Evolutionary conservation across 306 rosid species (phyloP).

Genomic region (Calophaca sinica): DNA sequence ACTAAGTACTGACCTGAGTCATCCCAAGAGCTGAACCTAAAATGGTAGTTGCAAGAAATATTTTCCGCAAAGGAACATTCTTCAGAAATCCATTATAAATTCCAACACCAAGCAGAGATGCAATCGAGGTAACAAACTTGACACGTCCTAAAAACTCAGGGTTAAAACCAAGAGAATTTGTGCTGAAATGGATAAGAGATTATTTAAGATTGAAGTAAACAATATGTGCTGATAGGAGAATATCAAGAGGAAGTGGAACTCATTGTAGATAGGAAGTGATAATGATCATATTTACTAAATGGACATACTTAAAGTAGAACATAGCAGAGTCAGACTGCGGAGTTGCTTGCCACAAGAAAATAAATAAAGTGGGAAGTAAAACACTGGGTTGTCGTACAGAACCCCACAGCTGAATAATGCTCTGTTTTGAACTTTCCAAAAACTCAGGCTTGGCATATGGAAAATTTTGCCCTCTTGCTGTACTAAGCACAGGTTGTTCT

Average conservation of each 20-base stretch:
- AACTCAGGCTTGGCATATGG: constrained; percentile 55
- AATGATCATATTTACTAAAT: constrained; percentile 39
- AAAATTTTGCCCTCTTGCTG: constrained; percentile 57
- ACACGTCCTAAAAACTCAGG: constrained; percentile 96
- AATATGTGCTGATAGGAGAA: constrained; percentile 14
- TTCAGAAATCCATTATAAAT: constrained; percentile 92
- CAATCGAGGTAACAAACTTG: constrained; percentile 92
- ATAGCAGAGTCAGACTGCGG: constrained; percentile 99
- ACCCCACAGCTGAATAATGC: constrained; percentile 73
- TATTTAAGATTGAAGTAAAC: constrained; percentile 40
- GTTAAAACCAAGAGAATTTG: constrained; percentile 89
- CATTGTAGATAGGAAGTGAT: constrained; percentile 26
- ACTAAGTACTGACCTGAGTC: constrained; percentile 76
- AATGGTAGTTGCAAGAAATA: constrained; percentile 74
- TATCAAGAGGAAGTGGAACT: constrained; percentile 29
- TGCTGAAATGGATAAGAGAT: constrained; percentile 63
- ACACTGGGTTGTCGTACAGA: constrained; percentile 80
- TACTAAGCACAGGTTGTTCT: constrained; percentile 65
- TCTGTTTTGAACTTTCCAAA: constrained; percentile 74
- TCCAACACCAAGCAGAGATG: constrained; percentile 93
- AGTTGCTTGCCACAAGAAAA: constrained; percentile 99
- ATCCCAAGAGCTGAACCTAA: constrained; percentile 89
- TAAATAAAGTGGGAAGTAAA: constrained; percentile 85
- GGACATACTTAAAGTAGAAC: constrained; percentile 90
- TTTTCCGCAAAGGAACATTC: constrained; percentile 76